phyloP scores from a whole-genome alignment of 2,329 filamentous ascomycete genomes.

The Nannizzia gypsea region DNA sequence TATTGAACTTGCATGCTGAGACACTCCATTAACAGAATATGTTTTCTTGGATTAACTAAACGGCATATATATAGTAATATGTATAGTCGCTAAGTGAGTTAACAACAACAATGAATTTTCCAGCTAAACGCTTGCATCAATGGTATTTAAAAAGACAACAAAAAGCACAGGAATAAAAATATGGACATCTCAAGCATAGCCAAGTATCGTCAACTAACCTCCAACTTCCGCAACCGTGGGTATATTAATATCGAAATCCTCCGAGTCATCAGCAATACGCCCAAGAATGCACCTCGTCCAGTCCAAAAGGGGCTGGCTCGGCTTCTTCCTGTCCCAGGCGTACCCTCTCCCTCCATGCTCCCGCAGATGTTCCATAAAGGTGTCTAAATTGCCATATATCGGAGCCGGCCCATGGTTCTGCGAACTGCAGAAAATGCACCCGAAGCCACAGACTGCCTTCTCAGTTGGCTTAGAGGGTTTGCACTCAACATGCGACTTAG shows the following conservation, averaged over 20 bases:
- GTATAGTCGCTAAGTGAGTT: background rate
- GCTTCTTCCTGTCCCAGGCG: conserved; percentile 22
- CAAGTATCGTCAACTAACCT: background rate
- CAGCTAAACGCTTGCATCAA: background rate
- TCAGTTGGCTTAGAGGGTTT: conserved; percentile 18
- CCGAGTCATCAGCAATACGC: conserved; percentile 26
- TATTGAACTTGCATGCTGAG: background rate
- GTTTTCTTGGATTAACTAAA: too few relatives aligned
- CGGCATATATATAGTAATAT: background rate
- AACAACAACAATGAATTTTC: background rate
- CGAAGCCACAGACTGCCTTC: conserved; percentile 21
- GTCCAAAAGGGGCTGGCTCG: conserved; percentile 29
- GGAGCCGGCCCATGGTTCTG: conserved; percentile 24
- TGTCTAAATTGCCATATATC: conserved; percentile 30
- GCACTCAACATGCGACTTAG: conserved; percentile 34
- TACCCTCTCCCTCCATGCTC: conserved; percentile 17
- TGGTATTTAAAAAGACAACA: background rate
- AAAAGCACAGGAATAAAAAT: background rate
- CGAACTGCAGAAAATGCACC: conserved; percentile 39
- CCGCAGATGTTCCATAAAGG: conserved; percentile 36
- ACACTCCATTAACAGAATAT: background rate
- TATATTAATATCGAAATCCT: conserved; percentile 41
- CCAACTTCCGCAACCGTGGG: conserved; percentile 15
- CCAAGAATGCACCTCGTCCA: conserved; percentile 35
- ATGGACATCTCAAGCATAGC: background rate